A percentile compares a stretch with the other conserved stretches of the same genome.
Evolutionary conservation across 257 asterid species (phyloP).

Genomic region (Datura wrightii): DNA sequence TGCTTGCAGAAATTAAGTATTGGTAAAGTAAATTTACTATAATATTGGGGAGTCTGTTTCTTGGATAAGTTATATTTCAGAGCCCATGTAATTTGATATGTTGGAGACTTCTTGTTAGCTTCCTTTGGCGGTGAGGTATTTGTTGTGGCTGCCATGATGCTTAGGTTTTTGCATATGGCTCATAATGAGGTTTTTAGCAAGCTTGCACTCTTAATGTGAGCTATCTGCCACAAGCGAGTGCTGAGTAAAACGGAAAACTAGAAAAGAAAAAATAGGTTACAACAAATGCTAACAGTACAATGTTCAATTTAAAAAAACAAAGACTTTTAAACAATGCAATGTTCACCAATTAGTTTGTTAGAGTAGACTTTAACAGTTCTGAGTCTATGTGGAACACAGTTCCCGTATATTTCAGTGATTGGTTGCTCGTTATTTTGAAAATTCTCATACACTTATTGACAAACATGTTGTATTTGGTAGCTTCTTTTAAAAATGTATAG

Average conservation of each 20-base stretch:
- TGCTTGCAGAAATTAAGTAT: slow-evolving; percentile 3
- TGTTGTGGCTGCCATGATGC: slow-evolving; percentile 5
- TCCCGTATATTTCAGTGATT: background rate
- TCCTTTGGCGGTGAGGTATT: background rate
- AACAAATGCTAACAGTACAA: background rate
- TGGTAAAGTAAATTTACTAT: background rate
- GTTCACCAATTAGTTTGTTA: background rate
- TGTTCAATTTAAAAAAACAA: no score
- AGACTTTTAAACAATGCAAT: background rate
- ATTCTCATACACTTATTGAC: background rate
- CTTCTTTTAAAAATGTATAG: background rate
- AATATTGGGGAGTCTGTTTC: background rate
- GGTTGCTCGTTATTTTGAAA: background rate
- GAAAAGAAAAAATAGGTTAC: background rate
- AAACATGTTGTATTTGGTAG: background rate
- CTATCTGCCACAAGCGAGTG: background rate
- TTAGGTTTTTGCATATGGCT: slow-evolving; percentile 14
- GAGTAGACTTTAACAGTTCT: background rate
- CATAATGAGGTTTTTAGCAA: background rate
- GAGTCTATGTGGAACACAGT: background rate
- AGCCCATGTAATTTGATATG: background rate
- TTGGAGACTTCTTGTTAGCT: slow-evolving; percentile 23
- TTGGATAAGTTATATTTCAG: background rate
- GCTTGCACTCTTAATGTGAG: background rate
- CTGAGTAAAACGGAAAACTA: background rate